Base-by-base conservation (phyloP, 495 filamentous ascomycete species). In the Hyaloscypha bicolor region DNA sequence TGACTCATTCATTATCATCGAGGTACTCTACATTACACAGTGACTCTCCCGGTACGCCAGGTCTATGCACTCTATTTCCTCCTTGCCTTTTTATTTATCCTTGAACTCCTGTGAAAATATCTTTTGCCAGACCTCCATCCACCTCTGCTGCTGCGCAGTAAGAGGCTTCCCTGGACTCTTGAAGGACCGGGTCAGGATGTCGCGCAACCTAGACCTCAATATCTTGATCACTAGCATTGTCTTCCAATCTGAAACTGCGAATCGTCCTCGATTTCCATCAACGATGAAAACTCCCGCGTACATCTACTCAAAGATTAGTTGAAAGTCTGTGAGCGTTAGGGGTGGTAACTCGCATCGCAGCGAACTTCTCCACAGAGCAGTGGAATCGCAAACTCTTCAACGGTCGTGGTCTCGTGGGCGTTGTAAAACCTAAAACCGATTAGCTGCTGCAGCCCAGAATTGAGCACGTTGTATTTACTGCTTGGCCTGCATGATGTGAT, bases 401-500 rank as follows among this genome's bases (percentile, higher is more conserved):
- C 90, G 0, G 89, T 87, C 2, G 88, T 93, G 0, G 93, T 97
- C 68, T 97, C 93, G 68, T 97, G 93, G 0, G 94, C 95, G 67
- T 96, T 95, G 66, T 93, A 91, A 76, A 86, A 88, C 63, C 85
- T 89, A 39, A 25, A 31, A 32, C 1, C 39, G 4, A 53, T 45
- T 39, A 60, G 31, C 9, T 14, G 62, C 3, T 25, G 52, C 6
- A 8, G 9, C 1, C 14, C 6, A 61, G 33, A 31, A 42, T 31
- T 16, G 22, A 52, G 42, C 51, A 6, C 37, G 33, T 42, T 19
- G 8, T 22, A 76, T 83, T 70, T 83, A 90, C 81, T 87, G 83
- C 71, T 90, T 95, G 30, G 90, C 89, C 77, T 97, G 93, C 93
- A 97, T 96, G 66, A 97, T 96, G 69, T 94, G 89, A 76, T 99